Evolutionary conservation across 129 eudicot genomes (phyloP), one percentile per base, ranked within the genome.

Genomic region (Flaveria trinervia): DNA sequence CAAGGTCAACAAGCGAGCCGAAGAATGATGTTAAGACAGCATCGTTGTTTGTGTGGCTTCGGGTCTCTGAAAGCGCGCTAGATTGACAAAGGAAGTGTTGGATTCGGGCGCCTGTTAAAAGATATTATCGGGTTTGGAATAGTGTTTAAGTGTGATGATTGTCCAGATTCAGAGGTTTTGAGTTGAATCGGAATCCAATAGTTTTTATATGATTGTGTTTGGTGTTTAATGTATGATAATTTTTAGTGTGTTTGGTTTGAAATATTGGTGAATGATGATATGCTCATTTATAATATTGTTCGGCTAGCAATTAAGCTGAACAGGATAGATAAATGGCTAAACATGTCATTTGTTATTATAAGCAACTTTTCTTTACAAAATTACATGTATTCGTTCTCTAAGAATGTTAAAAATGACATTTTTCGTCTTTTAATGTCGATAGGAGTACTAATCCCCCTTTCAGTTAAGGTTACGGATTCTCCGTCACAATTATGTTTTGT

Each of bases 1-100:
- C 55, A 92, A 92, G 83, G 96, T 95, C 70, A 89, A 68, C 84
- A 83, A 84, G 43, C 89, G 73, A 48, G 46, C 78, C 41, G 92
- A 87, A 22, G 91, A 76, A 30, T 84, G 85, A 67, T 55, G 46
- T 67, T 67, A 11, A 26, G 13, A 65, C 7, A 25, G n/a, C 36
- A 25, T 6, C 17, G 60, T 60, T 41, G 48, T 72, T 72, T 10
- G 2, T 68, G 25, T 64, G 79, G 79, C 23, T 51, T 65, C 68
- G 51, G 67, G 20, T 28, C 33, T 45, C n/a, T 28, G 16, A 74
- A 61, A 16, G 16, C 41, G 33, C 22, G 5, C 44, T 17, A 36
- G 49, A 61, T 7, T 20, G 8, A 69, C 3, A 18, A 8, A 46
- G 64, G 36, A 52, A 65, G 65, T 1, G 50, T 30, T 30, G 25